phyloP scores from a whole-genome alignment of 192 early-diverging fungal genomes.

The Neocallimastix lanati region DNA sequence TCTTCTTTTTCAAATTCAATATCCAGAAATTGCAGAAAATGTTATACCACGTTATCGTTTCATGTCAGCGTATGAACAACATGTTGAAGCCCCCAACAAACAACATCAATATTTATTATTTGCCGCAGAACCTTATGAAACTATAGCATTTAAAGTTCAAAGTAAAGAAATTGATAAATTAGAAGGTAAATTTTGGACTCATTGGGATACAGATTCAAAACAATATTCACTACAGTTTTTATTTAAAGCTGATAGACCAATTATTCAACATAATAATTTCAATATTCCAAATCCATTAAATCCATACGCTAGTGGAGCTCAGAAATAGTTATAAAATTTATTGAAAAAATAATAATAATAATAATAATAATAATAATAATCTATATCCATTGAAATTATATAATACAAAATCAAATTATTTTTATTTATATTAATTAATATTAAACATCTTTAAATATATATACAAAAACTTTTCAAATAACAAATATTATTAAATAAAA shows the following conservation, averaged over 20 bases:
- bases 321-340: too few relatives aligned
- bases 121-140: slow-evolving; percentile 93
- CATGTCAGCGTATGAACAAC: slow-evolving; percentile 94
- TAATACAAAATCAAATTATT: too few relatives aligned
- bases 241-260: slow-evolving; percentile 40
- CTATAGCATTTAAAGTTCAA: slow-evolving; percentile 83
- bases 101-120: slow-evolving; percentile 83
- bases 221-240: slow-evolving; percentile 84
- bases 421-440: too few relatives aligned
- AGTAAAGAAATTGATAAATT: slow-evolving; percentile 75
- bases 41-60: slow-evolving; percentile 80
- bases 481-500: too few relatives aligned
- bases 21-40: slow-evolving; percentile 66
- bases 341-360: too few relatives aligned
- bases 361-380: too few relatives aligned
- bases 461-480: too few relatives aligned
- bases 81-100: slow-evolving; percentile 66
- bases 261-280: not conserved
- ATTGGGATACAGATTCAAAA: slow-evolving; percentile 83
- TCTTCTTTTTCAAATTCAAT: slow-evolving; percentile 81
- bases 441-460: too few relatives aligned
- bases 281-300: not conserved
- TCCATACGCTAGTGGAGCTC: not conserved
- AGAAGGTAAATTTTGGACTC: slow-evolving; percentile 74
- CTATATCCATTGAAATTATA: too few relatives aligned